These are phyloP conservation scores for Ophiostoma populinum DNA, from an alignment of 2,329 filamentous ascomycete species.

Conservation along the genomic window DNA sequence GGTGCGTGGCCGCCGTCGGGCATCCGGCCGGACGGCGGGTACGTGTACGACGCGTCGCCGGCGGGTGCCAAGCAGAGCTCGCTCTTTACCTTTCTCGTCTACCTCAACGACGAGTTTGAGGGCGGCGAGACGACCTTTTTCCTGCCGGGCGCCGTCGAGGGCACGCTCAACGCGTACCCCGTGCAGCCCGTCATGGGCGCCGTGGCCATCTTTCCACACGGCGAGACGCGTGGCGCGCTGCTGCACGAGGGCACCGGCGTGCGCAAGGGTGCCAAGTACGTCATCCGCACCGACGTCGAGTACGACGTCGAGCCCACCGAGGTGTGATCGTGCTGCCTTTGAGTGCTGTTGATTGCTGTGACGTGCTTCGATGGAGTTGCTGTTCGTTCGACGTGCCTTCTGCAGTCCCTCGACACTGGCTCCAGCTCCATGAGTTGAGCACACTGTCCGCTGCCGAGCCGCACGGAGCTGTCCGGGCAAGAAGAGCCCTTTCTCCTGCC, in stretches of 20 bases:
- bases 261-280: slow-evolving; percentile 47
- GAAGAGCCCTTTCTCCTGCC: too few relatives aligned
- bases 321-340: neutral
- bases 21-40: slow-evolving; percentile 37
- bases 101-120: slow-evolving; percentile 55
- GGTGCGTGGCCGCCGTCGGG: slow-evolving; percentile 59
- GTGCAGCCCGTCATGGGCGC: slow-evolving; percentile 52
- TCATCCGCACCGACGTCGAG: slow-evolving; percentile 54
- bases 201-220: slow-evolving; percentile 53
- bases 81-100: slow-evolving; percentile 51
- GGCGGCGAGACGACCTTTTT: slow-evolving; percentile 59
- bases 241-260: slow-evolving; percentile 57
- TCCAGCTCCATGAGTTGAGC: too few relatives aligned
- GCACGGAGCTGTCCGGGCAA: too few relatives aligned
- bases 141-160: slow-evolving; percentile 44
- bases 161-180: slow-evolving; percentile 50
- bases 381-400: neutral
- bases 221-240: slow-evolving; percentile 45
- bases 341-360: neutral
- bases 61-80: slow-evolving; percentile 42
- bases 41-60: slow-evolving; percentile 51
- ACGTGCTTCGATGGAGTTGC: neutral
- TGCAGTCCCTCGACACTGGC: too few relatives aligned
- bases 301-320: slow-evolving; percentile 37
- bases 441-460: too few relatives aligned